A percentile compares a stretch with the other conserved stretches of the same genome.
phyloP scores from a whole-genome alignment of 129 eudicot genomes.

The Helianthus tuberosus region DNA sequence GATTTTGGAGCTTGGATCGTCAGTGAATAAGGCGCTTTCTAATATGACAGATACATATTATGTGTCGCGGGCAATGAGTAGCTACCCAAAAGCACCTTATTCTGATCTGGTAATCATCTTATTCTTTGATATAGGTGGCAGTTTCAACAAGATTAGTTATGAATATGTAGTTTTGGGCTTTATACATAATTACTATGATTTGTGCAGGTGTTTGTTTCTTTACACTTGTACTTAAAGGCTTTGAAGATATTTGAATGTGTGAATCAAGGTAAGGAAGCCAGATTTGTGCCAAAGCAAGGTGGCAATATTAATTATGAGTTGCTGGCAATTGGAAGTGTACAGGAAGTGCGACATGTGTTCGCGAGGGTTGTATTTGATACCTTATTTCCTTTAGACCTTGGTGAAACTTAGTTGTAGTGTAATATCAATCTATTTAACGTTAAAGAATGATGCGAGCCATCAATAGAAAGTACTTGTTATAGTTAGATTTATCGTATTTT shows the following conservation, averaged over 20 bases:
- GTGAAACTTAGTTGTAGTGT: neutral
- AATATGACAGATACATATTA: slow-evolving; percentile 60
- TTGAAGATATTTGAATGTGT: slow-evolving; percentile 80
- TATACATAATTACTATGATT: slow-evolving; percentile 4
- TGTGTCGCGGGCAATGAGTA: slow-evolving; percentile 74
- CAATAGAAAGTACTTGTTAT: too few relatives aligned
- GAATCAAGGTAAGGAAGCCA: slow-evolving; percentile 46
- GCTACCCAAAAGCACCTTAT: slow-evolving; percentile 69
- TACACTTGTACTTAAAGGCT: slow-evolving; percentile 55
- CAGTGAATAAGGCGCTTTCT: slow-evolving; percentile 54
- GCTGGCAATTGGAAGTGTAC: slow-evolving; percentile 65
- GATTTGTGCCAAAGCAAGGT: slow-evolving; percentile 71
- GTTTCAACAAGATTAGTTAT: neutral
- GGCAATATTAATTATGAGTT: slow-evolving; percentile 60
- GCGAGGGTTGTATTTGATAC: slow-evolving; percentile 92
- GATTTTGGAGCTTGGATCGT: slow-evolving; percentile 53
- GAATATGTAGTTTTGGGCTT: neutral
- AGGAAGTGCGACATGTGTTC: slow-evolving; percentile 82
- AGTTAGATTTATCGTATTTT: too few relatives aligned
- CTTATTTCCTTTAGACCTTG: slow-evolving; percentile 53
- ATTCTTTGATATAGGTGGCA: neutral
- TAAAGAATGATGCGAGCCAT: too few relatives aligned
- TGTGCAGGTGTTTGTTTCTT: slow-evolving; percentile 74
- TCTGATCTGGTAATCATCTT: slow-evolving; percentile 65
- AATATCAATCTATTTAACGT: neutral